These are phyloP conservation scores for Lentinula aciculospora DNA, from an alignment of 768 basidiomycete species.

Conservation along the genomic window DNA sequence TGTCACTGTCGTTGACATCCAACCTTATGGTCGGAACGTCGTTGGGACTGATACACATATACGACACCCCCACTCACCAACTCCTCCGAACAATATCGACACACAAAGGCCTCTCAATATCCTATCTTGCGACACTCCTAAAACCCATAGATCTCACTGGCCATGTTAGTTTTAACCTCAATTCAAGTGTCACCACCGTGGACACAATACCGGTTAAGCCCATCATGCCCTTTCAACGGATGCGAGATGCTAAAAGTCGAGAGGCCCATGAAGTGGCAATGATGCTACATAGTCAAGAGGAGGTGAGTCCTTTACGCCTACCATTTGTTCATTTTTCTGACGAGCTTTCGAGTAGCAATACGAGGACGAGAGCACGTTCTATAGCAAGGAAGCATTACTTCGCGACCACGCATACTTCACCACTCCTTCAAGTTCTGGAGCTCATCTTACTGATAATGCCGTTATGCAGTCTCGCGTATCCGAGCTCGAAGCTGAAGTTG, in stretches of 20 bases:
- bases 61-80: slow-evolving; percentile 90
- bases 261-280: slow-evolving; percentile 68
- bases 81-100: slow-evolving; percentile 75
- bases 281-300: slow-evolving; percentile 44
- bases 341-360: slow-evolving; percentile 14
- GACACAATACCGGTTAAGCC: slow-evolving; percentile 64
- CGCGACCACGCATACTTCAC: slow-evolving; percentile 67
- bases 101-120: slow-evolving; percentile 64
- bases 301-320: slow-evolving; percentile 24
- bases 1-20: slow-evolving; percentile 75
- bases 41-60: slow-evolving; percentile 67
- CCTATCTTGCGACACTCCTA: slow-evolving; percentile 71
- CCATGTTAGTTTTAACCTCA: slow-evolving; percentile 53
- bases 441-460: slow-evolving; percentile 24
- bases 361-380: slow-evolving; percentile 29
- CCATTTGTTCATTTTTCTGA: not conserved
- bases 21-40: slow-evolving; percentile 80
- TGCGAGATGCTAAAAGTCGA: slow-evolving; percentile 59
- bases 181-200: slow-evolving; percentile 30
- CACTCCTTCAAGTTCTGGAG: slow-evolving; percentile 29
- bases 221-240: slow-evolving; percentile 67
- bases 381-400: slow-evolving; percentile 50
- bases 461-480: slow-evolving; percentile 51
- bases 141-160: slow-evolving; percentile 86
- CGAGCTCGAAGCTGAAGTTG: slow-evolving; percentile 72